Evolutionary conservation across 257 asterid species (phyloP), one percentile per base, ranked within the genome.

Genomic region (Penstemon davidsonii): DNA sequence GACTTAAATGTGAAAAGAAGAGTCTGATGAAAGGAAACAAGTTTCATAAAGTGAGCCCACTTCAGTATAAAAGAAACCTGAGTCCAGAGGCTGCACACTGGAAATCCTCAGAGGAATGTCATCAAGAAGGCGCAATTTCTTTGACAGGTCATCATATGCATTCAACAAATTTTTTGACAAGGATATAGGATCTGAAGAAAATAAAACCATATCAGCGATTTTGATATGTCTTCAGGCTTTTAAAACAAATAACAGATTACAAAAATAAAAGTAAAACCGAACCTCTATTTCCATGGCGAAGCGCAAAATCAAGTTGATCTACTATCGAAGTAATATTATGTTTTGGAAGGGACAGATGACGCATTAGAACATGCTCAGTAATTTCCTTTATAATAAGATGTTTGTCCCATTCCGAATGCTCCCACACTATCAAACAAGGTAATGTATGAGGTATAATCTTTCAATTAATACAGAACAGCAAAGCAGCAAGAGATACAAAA

Each of bases 281-380:
- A 91, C 99, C 99, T 82, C 18, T 72, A 68, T 83, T 82, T 65
- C 86, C 88, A 61, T 69, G 84, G 66, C 67, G 73, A 68, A 94
- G 92, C 67, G 89, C 84, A 79, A 94, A 94, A 74, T 94, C 99
- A 78, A 94, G 99, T 76, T 94, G 97, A 78, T 91, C 96, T 25
- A 79, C 96, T 47, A 85, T 62, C 19, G 89, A 73, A 63, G 70
- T n/a, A 36, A 94, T 73, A 66, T 82, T 86, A 79, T 85, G 86
- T 72, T 78, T 82, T 18, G 92, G 85, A 68, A 94, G 88, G 79
- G 88, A 83, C 18, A 94, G 88, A 81, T 94, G 99, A 39, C 91
- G 87, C 60, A 81, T 74, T 57, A 94, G 80, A 85, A 88, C 84
- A 79, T 88, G 86, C 81, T 86, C 93, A 6, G 80, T 67, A 62